Evolutionary conservation across 805 yeast species (phyloP).

Genomic region (Priceomyces carsonii): DNA sequence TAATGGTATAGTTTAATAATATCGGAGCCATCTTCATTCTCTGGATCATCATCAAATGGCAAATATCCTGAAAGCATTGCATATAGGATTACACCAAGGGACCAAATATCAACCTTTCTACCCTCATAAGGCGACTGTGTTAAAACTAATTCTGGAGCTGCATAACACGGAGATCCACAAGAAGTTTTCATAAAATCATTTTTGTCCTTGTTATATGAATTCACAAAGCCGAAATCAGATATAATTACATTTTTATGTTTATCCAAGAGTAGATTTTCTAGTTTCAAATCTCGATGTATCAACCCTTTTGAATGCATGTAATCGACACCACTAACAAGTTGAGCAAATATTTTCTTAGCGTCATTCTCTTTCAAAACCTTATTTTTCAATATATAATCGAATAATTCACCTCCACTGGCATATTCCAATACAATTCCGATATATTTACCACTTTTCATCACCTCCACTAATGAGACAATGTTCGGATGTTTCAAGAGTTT

Average conservation of each 20-base stretch:
- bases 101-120: conserved; percentile 94
- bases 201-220: conserved; percentile 62
- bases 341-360: conserved; percentile 89
- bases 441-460: conserved; percentile 88
- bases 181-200: conserved; percentile 87
- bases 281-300: conserved; percentile 75
- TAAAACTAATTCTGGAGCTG: conserved; percentile 95
- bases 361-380: conserved; percentile 82
- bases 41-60: conserved; percentile 97
- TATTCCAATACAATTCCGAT: conserved; percentile 96
- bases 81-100: conserved; percentile 90
- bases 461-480: conserved; percentile 88
- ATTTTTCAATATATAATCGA: conserved; percentile 86
- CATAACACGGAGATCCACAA: conserved; percentile 98
- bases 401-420: conserved; percentile 96
- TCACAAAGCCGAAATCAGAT: conserved; percentile 94
- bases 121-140: conserved; percentile 88
- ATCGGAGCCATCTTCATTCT: conserved; percentile 94
- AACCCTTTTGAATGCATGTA: conserved; percentile 82
- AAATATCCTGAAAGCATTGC: conserved; percentile 97
- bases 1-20: conserved; percentile 88
- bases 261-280: conserved; percentile 75
- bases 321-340: conserved; percentile 89
- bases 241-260: conserved; percentile 84
- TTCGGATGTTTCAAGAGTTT: conserved; percentile 89